phyloP scores from a whole-genome alignment of 1,139 yeast species.

The Saccharomyces pastorianus region DNA sequence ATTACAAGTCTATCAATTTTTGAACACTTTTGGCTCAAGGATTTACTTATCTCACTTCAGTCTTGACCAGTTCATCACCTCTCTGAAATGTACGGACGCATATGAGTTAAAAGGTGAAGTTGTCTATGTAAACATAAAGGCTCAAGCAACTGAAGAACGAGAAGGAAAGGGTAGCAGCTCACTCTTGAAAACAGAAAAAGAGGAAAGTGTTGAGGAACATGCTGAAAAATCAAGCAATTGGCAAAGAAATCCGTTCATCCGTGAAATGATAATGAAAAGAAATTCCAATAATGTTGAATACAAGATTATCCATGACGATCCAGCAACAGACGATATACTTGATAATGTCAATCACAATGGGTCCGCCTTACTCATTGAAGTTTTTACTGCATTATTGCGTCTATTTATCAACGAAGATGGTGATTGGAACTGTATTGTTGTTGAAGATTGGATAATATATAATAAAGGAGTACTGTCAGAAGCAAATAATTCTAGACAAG shows the following conservation, averaged over 20 bases:
- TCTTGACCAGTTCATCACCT: conserved; percentile 26
- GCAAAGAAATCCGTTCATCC: conserved; percentile 15
- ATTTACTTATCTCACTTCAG: conserved; percentile 23
- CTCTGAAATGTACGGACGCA: conserved; percentile 27
- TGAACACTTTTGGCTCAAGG: conserved; percentile 24
- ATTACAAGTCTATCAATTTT: conserved; percentile 27
- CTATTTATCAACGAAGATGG: conserved; percentile 30
- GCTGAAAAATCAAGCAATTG: conserved; percentile 2
- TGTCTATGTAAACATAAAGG: conserved; percentile 27
- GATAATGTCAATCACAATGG: conserved; percentile 27
- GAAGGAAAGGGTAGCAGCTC: background rate
- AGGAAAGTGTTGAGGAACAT: background rate
- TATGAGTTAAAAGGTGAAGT: conserved; percentile 26
- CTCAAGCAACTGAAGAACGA: conserved; percentile 20
- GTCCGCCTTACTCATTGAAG: conserved; percentile 24
- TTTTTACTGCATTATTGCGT: conserved; percentile 23
- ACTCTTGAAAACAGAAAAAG: background rate
- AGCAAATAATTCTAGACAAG: background rate
- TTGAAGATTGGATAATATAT: conserved; percentile 24
- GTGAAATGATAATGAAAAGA: conserved; percentile 14
- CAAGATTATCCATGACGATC: conserved; percentile 21
- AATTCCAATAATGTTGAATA: conserved; percentile 13
- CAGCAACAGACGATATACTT: conserved; percentile 29
- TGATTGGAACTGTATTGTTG: conserved; percentile 31
- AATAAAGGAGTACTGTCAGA: conserved; percentile 1